Conservation (phyloP, 306 rosid genomes). For the Leucaena leucocephala region DNA sequence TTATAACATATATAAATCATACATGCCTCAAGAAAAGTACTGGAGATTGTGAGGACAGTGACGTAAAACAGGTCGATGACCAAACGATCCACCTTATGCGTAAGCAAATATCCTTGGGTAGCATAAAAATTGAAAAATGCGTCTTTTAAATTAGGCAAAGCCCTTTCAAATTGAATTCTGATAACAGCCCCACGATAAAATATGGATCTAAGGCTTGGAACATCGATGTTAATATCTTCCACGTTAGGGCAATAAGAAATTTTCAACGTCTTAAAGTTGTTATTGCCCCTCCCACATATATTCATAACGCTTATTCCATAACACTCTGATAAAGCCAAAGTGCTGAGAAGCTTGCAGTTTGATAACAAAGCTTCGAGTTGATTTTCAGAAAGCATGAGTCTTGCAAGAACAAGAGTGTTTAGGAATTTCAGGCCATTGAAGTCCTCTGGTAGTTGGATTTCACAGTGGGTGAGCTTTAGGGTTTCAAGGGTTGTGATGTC, state of each 20-base stretch:
- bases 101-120: background rate
- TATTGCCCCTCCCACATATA: background rate
- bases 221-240: background rate
- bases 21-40: constrained; percentile 48
- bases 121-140: constrained; percentile 29
- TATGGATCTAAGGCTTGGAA: constrained; percentile 31
- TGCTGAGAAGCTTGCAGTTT: constrained; percentile 26
- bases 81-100: constrained; percentile 8
- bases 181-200: constrained; percentile 24
- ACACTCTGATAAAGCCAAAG: constrained; percentile 33
- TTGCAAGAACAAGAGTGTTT: background rate
- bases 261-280: constrained; percentile 31
- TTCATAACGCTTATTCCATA: background rate
- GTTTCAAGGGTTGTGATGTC: background rate
- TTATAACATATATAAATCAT: background rate
- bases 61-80: background rate
- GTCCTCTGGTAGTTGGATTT: background rate
- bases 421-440: background rate
- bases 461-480: constrained; percentile 22
- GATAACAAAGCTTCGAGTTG: background rate
- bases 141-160: constrained; percentile 8
- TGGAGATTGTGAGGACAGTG: constrained; percentile 34
- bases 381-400: background rate
- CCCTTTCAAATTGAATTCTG: background rate
- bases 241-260: constrained; percentile 3